Evolutionary conservation across 2,329 filamentous ascomycete genomes (phyloP).

Genomic region (Herpotrichia juniperi): DNA sequence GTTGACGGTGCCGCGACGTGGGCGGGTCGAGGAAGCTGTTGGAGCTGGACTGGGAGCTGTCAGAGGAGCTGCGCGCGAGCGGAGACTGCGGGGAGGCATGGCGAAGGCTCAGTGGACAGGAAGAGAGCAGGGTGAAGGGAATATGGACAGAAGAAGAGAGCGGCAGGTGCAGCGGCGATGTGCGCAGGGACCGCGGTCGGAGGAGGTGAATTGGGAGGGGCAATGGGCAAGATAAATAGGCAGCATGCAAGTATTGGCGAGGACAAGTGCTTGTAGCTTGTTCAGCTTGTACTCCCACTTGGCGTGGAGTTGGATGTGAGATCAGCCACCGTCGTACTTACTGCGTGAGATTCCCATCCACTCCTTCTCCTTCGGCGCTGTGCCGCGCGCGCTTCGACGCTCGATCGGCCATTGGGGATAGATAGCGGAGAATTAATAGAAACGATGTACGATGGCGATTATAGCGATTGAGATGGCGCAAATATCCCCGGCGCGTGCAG

Average conservation of each 20-base stretch:
- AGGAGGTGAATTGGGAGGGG: conserved; percentile 5
- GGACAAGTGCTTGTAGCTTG: conserved; percentile 21
- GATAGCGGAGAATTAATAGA: not conserved
- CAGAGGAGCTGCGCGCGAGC: conserved; percentile 41
- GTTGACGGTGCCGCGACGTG: conserved; percentile 43
- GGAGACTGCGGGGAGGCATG: conserved; percentile 40
- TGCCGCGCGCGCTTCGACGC: conserved; percentile 48
- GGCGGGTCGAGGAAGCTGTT: conserved; percentile 44
- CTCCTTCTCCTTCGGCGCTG: conserved; percentile 48
- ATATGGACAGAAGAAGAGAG: conserved; percentile 4
- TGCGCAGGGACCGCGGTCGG: conserved; percentile 10
- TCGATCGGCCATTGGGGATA: conserved; percentile 31
- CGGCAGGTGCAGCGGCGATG: not conserved
- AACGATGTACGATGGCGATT: conserved; percentile 2
- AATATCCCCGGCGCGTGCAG: conserved; percentile 2
- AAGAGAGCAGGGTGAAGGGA: conserved; percentile 5
- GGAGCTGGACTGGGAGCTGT: conserved; percentile 42
- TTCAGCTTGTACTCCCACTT: conserved; percentile 29
- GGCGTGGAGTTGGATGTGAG: conserved; percentile 17
- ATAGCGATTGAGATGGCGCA: not conserved
- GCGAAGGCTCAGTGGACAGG: conserved; percentile 19
- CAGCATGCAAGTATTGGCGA: conserved; percentile 8
- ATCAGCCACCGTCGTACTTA: conserved; percentile 29
- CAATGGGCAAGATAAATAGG: conserved; percentile 17
- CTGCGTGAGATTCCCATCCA: conserved; percentile 28